Evolutionary conservation across 2,329 filamentous ascomycete species (phyloP).

Genomic region (Colletotrichum costaricense): DNA sequence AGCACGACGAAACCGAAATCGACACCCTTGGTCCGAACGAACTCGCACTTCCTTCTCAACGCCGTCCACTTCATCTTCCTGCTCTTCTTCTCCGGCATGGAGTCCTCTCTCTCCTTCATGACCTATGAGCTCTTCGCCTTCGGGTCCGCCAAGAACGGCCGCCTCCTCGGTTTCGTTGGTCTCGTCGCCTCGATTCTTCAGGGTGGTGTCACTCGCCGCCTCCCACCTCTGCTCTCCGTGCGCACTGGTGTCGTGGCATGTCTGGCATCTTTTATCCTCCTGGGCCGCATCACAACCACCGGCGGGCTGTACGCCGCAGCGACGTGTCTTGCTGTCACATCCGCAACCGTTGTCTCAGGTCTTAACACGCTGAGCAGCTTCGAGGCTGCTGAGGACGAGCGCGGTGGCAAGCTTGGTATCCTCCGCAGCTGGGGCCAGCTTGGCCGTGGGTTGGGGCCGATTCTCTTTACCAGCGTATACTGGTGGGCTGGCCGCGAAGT

Average conservation of each 20-base stretch:
- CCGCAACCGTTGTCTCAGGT: slow-evolving; percentile 93
- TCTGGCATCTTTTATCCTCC: slow-evolving; percentile 81
- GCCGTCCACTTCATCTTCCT: slow-evolving; percentile 90
- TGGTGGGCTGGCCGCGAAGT: slow-evolving; percentile 96
- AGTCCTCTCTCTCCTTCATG: slow-evolving; percentile 97
- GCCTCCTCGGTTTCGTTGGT: slow-evolving; percentile 89
- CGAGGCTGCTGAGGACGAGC: slow-evolving; percentile 82
- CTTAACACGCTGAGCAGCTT: slow-evolving; percentile 93
- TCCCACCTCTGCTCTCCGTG: slow-evolving; percentile 84
- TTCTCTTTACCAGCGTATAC: slow-evolving; percentile 94
- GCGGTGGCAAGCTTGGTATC: slow-evolving; percentile 87
- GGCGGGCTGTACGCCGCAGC: slow-evolving; percentile 83
- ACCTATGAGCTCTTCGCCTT: slow-evolving; percentile 94
- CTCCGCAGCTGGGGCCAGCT: slow-evolving; percentile 87
- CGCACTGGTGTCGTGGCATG: slow-evolving; percentile 83
- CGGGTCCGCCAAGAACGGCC: slow-evolving; percentile 81
- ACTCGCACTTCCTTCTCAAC: slow-evolving; percentile 86
- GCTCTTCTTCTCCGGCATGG: slow-evolving; percentile 97
- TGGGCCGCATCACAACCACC: slow-evolving; percentile 77
- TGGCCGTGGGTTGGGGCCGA: slow-evolving; percentile 85
- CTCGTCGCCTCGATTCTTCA: slow-evolving; percentile 93
- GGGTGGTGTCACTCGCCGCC: slow-evolving; percentile 87
- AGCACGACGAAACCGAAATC: slow-evolving; percentile 38
- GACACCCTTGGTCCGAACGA: slow-evolving; percentile 68
- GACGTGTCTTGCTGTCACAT: slow-evolving; percentile 87